Evolutionary conservation across 345 rosid genomes (phyloP), one percentile per base, ranked within the genome.

Genomic region (Durio zibethinus): DNA sequence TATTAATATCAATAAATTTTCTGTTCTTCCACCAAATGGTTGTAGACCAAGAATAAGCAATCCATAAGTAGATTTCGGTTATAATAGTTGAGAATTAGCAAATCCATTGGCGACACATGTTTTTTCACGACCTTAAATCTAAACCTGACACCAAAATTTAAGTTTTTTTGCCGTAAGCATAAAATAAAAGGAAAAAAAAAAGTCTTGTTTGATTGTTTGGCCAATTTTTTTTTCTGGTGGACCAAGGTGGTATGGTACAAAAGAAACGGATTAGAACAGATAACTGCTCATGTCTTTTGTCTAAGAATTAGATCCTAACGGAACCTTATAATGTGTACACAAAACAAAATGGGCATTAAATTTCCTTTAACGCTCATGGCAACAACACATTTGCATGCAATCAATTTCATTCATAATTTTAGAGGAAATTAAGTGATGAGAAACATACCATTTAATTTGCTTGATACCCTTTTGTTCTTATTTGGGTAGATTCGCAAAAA

Each of bases 41-140:
- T 20, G 48, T 53, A 21, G n/a, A 35, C 25, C 9, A 48, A 47
- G 74, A 70, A 70, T 31, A 72, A 72, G 75, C 45, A 72, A 72
- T n/a, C 61, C 4, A 33, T 18, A 31, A 8, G 20, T 7, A 50
- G 61, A 20, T 71, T 33, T 52, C 75, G 20, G 75, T 71, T 52
- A 50, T 10, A 42, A 35, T 23, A 15, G 35, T 73, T 27, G 14
- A n/a, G 23, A 23, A 35, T n/a, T n/a, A 73, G 62, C 65, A 56
- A 68, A 56, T 36, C 7, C 12, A 4, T 1, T 15, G 7, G 14
- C 50, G 33, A 35, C 63, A 52, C 62, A 21, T 72, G 75, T 25
- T 42, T 23, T n/a, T 12, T 14, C 1, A 8, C 65, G 56, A 15
- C 35, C 53, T 50, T 54, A 70, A 47, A 27, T 70, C 3, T 0